These are phyloP conservation scores for Mediolabrus comicus DNA, from an alignment of 108 stramenopile genomes.

Conservation along the genomic window DNA sequence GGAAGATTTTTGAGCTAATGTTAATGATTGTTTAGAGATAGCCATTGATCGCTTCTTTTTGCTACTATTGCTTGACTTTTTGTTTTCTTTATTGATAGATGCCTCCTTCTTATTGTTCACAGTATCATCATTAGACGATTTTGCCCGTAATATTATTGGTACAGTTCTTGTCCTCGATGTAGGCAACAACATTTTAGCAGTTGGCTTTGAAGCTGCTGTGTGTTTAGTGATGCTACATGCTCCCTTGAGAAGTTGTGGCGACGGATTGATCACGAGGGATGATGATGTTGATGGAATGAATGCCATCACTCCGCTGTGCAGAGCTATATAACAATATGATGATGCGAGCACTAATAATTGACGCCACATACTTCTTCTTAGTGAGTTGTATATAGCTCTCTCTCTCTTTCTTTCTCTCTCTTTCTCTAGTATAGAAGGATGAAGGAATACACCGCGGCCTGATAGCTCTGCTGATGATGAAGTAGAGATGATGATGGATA, in stretches of 20 bases:
- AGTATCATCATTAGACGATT: neutral
- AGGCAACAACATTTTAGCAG: too few relatives aligned
- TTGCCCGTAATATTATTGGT: neutral
- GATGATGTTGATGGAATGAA: neutral
- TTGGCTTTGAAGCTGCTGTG: neutral
- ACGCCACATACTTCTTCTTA: neutral
- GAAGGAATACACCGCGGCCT: too few relatives aligned
- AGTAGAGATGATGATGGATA: too few relatives aligned
- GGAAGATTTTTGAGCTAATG: neutral
- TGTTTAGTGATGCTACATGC: neutral
- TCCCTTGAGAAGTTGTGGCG: neutral
- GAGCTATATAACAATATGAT: neutral
- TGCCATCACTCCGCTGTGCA: neutral
- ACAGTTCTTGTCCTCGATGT: too few relatives aligned
- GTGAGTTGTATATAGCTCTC: neutral
- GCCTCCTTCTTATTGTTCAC: too few relatives aligned
- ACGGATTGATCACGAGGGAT: neutral
- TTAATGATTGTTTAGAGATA: neutral
- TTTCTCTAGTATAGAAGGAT: too few relatives aligned
- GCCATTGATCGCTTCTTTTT: neutral
- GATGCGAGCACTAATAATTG: neutral
- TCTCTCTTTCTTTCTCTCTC: neutral
- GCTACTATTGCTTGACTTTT: neutral
- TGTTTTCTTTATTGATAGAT: neutral
- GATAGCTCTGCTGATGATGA: too few relatives aligned